Evolutionary conservation across 257 asterid genomes (phyloP).

Genomic region (Jacaranda copaia): DNA sequence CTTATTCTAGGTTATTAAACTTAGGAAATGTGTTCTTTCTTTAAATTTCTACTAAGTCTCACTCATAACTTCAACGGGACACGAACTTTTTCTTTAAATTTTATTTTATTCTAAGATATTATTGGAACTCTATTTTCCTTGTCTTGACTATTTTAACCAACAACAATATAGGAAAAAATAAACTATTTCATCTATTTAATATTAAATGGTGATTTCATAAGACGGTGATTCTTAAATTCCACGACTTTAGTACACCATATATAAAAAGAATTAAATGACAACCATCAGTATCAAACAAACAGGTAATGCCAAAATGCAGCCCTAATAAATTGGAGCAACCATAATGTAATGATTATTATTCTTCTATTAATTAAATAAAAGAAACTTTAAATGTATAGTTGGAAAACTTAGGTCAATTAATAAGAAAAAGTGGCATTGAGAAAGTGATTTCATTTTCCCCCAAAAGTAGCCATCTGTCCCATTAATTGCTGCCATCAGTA

Average conservation of each 20-base stretch:
- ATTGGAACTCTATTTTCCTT: neutral
- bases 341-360: conserved; percentile 25
- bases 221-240: conserved; percentile 2
- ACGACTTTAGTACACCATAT: neutral
- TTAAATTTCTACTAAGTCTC: neutral
- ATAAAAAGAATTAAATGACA: conserved; percentile 13
- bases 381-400: neutral
- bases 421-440: conserved; percentile 14
- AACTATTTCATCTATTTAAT: neutral
- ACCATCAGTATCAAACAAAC: conserved; percentile 29
- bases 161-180: neutral
- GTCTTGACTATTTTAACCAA: neutral
- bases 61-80: neutral
- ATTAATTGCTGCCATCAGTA: neutral
- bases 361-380: neutral
- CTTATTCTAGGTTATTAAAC: neutral
- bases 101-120: neutral
- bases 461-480: conserved; percentile 24
- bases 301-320: conserved; percentile 26
- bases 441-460: conserved; percentile 26
- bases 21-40: neutral
- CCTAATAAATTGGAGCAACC: conserved; percentile 29
- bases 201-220: neutral
- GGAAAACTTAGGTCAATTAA: conserved; percentile 22
- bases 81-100: neutral